Evolutionary conservation across 139 green algal genomes (phyloP), one percentile per base, ranked within the genome.

Genomic region (Nannochloris sp.): DNA sequence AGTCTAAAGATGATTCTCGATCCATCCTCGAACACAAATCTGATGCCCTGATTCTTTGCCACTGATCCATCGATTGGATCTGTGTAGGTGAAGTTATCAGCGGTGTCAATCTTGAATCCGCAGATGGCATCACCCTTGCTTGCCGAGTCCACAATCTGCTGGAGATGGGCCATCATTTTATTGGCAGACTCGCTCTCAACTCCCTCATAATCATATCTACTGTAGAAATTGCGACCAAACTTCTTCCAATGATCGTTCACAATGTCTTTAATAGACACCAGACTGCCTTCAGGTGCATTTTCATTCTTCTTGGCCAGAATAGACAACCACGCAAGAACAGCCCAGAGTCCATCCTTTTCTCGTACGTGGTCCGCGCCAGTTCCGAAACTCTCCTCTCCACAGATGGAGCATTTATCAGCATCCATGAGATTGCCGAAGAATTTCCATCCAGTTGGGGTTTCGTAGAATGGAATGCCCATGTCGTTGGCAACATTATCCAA

Each of bases 361-460:
- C 93, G 59, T 25, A 87, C 85, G 82, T 99, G 93, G 82, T 99
- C 93, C 14, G 74, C 81, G 62, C 93, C 90, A 2, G 93, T 99
- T 40, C 93, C 93, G 56, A 98, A 99, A 57, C 77, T 91, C 85
- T 99, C 93, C 84, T 98, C 93, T 11, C 93, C 93, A 61, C 91
- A 98, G 31, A 97, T 78, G 37, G 69, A 87, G 82, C 92, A 98
- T 78, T 92, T 82, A 59, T 83, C 89, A 48, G 89, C 85, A 62
- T 98, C 92, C 92, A 98, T 98, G 11, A 98, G 85, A 78, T 97
- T 98, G 74, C 91, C 89, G 58, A 98, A 98, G 80, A 95, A 98
- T 78, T 98, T 98, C 92, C 93, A 98, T 59, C 92, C 92, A 16
- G 93, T 99, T 62, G 93, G 93, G 1, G 91, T 90, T 81, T 98